Conservation (phyloP, 352 stramenopile genomes). For the Pythium brassicae region DNA sequence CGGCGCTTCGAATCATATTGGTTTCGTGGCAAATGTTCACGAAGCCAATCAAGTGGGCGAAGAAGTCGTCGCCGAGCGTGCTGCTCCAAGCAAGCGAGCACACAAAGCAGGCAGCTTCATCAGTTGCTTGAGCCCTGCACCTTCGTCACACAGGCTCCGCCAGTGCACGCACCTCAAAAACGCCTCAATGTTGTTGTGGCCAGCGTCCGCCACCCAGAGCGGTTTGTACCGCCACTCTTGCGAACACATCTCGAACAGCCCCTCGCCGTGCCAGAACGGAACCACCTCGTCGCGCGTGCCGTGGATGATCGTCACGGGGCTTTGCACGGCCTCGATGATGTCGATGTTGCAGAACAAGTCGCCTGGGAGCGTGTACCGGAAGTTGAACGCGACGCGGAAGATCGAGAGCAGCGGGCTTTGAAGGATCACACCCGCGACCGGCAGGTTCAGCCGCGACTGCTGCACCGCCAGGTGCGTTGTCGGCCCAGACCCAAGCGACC, state of each 20-base stretch:
- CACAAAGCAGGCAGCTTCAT: background rate
- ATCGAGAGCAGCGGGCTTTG: slow-evolving; percentile 96
- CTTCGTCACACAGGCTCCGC: no score
- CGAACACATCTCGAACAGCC: slow-evolving; percentile 89
- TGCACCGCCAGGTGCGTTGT: slow-evolving; percentile 95
- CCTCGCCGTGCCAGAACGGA: slow-evolving; percentile 97
- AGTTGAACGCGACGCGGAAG: slow-evolving; percentile 98
- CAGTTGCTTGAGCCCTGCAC: background rate
- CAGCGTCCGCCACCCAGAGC: slow-evolving; percentile 96
- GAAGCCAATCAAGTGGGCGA: slow-evolving; percentile 75
- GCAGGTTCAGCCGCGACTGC: slow-evolving; percentile 85
- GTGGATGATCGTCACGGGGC: slow-evolving; percentile 97
- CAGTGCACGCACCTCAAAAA: slow-evolving; percentile 71
- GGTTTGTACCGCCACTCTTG: slow-evolving; percentile 95
- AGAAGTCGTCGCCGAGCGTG: slow-evolving; percentile 73
- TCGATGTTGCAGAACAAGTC: slow-evolving; percentile 99
- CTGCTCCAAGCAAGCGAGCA: slow-evolving; percentile 10
- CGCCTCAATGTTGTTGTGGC: slow-evolving; percentile 99
- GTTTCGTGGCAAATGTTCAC: slow-evolving; percentile 72
- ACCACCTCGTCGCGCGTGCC: slow-evolving; percentile 98
- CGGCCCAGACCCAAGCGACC: slow-evolving; percentile 92
- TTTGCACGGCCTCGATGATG: slow-evolving; percentile 84
- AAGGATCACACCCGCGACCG: slow-evolving; percentile 94
- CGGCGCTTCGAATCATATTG: slow-evolving; percentile 32
- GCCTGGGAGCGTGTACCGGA: slow-evolving; percentile 95